Percentiles rank a stretch among this genome's conserved stretches.
Conservation (phyloP, 257 asterid species). For the Anisodus tanguticus region DNA sequence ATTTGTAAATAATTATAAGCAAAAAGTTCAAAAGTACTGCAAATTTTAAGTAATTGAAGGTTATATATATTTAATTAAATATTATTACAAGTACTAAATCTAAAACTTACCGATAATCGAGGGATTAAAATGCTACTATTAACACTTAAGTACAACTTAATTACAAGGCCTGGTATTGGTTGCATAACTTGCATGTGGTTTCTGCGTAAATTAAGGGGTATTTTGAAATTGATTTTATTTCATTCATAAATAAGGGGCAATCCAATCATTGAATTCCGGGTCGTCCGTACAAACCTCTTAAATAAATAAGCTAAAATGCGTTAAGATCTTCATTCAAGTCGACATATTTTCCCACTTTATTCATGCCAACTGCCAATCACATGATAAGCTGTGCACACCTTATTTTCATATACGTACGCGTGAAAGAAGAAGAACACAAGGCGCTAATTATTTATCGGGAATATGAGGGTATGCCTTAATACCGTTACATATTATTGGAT, state of each 20-base stretch:
- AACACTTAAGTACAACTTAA: too few species aligned
- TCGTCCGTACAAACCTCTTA: constrained; percentile 18
- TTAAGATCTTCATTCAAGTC: constrained; percentile 3
- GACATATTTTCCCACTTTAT: neutral
- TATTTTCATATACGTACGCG: constrained; percentile 32
- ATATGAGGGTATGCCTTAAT: too few species aligned
- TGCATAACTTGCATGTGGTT: constrained; percentile 26
- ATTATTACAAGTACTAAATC: too few species aligned
- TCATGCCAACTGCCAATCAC: constrained; percentile 16
- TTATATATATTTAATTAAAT: too few species aligned
- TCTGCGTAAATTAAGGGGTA: constrained; percentile 29
- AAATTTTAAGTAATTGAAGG: too few species aligned
- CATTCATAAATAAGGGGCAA: neutral
- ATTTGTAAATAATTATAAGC: too few species aligned
- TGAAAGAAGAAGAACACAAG: neutral
- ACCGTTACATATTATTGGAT: too few species aligned
- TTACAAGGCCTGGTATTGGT: neutral
- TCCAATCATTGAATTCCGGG: constrained; percentile 21
- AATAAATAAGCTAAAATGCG: neutral
- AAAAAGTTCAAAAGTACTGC: too few species aligned
- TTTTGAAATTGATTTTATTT: neutral
- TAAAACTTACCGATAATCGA: too few species aligned
- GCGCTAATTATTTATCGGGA: too few species aligned
- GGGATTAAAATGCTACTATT: too few species aligned
- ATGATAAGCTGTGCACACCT: constrained; percentile 32